Evolutionary conservation across 768 basidiomycete genomes (phyloP), one percentile per base, ranked within the genome.

Genomic region (Amanita pallidorosea): DNA sequence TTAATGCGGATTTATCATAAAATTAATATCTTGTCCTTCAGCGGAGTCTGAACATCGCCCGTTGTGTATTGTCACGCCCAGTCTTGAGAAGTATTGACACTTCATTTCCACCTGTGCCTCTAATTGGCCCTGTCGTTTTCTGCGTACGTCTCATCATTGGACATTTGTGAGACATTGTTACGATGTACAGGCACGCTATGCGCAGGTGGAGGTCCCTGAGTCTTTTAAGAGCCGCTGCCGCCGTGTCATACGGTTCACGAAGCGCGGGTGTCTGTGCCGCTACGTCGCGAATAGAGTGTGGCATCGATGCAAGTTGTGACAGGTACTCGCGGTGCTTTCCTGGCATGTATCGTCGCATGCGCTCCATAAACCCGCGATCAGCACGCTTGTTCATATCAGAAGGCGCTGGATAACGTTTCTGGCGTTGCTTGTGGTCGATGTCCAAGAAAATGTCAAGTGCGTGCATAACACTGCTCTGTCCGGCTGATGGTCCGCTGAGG

Each of bases 291-390:
- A 90, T 59, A 18, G 81, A 72, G n/a, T 69, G 81, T 12, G 79
- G 75, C 47, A 74, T 70, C 11, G 71, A 66, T 2, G 77, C 70
- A 34, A 98, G 75, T 58, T 81, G 77, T 20, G 67, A 65, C 49
- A 98, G 77, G 69, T 92, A 98, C 42, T 84, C 80, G 38, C 88
- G 83, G 67, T 97, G 95, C 49, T 77, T 79, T 12, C 86, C 85
- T 0, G 95, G 94, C 95, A 98, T 98, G 68, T 98, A 98, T 18
- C 79, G 77, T 52, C 88, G 71, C 93, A 96, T 96, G 44, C 90
- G 77, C 52, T 86, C 83, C 84, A 98, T 92, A 70, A 97, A 97
- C 0, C 82, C 79, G 34, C 67, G 73, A 65, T 79, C 88, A 36
- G 74, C 85, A 58, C 65, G 76, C 67, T 77, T 81, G 63, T 88